These are phyloP conservation scores for Tinospora cordifolia DNA, from an alignment of 164 flowering plant genomes.

Conservation along the genomic window DNA sequence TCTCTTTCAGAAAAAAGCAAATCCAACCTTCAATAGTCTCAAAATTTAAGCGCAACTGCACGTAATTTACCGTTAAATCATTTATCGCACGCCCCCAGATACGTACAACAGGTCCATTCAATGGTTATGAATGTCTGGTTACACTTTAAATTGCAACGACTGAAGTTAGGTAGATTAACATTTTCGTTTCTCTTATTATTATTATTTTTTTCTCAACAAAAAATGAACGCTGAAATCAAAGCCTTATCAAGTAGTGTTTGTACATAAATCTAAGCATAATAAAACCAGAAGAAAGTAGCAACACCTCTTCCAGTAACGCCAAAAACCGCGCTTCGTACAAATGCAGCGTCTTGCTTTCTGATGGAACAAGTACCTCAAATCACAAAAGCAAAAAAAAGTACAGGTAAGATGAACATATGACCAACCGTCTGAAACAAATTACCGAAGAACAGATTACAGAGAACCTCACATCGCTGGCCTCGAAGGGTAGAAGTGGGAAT, in stretches of 20 bases:
- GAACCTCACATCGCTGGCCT: background rate
- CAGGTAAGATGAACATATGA: background rate
- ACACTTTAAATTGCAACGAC: too few relatives aligned
- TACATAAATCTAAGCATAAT: background rate
- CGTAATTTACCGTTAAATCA: too few relatives aligned
- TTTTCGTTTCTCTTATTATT: too few relatives aligned
- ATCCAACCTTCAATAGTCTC: too few relatives aligned
- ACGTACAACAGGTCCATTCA: too few relatives aligned
- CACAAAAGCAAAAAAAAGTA: background rate
- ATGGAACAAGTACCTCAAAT: conserved; percentile 54
- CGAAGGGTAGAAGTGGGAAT: background rate
- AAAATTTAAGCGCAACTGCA: too few relatives aligned
- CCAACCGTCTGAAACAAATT: background rate
- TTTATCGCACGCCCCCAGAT: too few relatives aligned
- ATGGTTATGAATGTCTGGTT: too few relatives aligned
- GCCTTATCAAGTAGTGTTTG: background rate
- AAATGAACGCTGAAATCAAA: too few relatives aligned
- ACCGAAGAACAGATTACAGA: background rate
- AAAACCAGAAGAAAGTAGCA: background rate
- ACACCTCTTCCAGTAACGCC: conserved; percentile 62
- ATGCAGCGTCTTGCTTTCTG: conserved; percentile 56
- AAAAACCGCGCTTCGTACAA: conserved; percentile 67
- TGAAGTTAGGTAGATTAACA: too few relatives aligned
- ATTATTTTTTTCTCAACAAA: too few relatives aligned
- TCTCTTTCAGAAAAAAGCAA: too few relatives aligned